Evolutionary conservation across 139 green algal genomes (phyloP).

Genomic region (Desmodesmus armatus): DNA sequence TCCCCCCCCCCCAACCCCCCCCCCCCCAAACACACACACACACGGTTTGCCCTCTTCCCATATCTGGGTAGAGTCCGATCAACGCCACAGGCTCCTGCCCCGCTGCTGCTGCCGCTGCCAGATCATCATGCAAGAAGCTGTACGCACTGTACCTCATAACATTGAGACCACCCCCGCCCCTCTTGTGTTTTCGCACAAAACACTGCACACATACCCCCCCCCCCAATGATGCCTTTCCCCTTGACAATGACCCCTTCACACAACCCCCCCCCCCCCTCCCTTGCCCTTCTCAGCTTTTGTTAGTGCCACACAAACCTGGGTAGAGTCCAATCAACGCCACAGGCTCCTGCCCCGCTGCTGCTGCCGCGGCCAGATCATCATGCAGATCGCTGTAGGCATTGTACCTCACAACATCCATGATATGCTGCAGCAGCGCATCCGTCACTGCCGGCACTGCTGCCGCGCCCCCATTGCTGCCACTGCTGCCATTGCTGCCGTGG

Average conservation of each 20-base stretch:
- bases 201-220: too few species aligned
- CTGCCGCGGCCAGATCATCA: conserved; percentile 37
- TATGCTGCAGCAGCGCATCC: conserved; percentile 24
- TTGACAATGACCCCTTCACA: too few species aligned
- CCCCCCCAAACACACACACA: too few species aligned
- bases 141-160: conserved; percentile 33
- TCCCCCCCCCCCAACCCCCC: too few species aligned
- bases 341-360: conserved; percentile 1
- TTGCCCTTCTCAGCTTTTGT: too few species aligned
- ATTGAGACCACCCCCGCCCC: too few species aligned
- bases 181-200: too few species aligned
- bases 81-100: conserved; percentile 4
- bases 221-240: too few species aligned
- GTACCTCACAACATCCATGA: conserved; percentile 41
- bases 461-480: neutral
- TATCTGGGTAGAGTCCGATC: conserved; percentile 18
- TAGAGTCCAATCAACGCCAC: conserved; percentile 20
- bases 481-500: neutral
- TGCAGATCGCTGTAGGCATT: conserved; percentile 31
- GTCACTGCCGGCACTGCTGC: conserved; percentile 17
- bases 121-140: conserved; percentile 19
- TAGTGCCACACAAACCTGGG: too few species aligned
- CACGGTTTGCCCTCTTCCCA: too few species aligned
- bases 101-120: conserved; percentile 31
- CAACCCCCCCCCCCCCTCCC: too few species aligned